Conservation (phyloP, 148 eudicot genomes). For the Chenopodium formosanum region DNA sequence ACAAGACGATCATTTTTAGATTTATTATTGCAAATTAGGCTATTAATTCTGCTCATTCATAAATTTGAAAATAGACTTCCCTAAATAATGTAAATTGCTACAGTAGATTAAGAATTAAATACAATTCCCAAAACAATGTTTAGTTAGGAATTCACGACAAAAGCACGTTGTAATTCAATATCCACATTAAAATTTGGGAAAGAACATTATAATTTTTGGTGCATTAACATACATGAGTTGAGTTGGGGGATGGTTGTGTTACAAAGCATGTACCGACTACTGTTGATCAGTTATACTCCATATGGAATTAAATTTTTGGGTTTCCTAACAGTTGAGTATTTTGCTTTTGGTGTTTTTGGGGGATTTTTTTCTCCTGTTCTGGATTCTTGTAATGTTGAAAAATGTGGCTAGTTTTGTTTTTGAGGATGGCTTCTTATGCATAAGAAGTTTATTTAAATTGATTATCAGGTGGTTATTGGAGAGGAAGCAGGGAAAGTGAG, state of each 20-base stretch:
- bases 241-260: neutral
- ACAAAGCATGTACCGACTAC: neutral
- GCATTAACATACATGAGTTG: neutral
- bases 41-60: neutral
- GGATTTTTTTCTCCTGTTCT: neutral
- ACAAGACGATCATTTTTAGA: too few species aligned
- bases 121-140: too few species aligned
- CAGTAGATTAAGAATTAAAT: neutral
- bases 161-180: too few species aligned
- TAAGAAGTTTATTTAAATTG: neutral
- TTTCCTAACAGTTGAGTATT: neutral
- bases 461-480: constrained; percentile 68
- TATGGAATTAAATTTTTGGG: neutral
- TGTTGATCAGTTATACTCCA: neutral
- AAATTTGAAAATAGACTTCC: neutral
- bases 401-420: neutral
- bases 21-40: too few species aligned
- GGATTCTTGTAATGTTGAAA: neutral
- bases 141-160: too few species aligned
- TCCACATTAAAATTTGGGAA: neutral
- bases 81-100: neutral
- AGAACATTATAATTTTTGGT: neutral
- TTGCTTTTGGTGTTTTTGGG: neutral
- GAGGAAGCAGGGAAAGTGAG: constrained; percentile 69
- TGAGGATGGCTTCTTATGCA: constrained; percentile 5